Percentiles rank a stretch among this genome's conserved stretches.
Evolutionary conservation across 192 early-diverging fungal species (phyloP).

Genomic region (Spizellomyces sp.): DNA sequence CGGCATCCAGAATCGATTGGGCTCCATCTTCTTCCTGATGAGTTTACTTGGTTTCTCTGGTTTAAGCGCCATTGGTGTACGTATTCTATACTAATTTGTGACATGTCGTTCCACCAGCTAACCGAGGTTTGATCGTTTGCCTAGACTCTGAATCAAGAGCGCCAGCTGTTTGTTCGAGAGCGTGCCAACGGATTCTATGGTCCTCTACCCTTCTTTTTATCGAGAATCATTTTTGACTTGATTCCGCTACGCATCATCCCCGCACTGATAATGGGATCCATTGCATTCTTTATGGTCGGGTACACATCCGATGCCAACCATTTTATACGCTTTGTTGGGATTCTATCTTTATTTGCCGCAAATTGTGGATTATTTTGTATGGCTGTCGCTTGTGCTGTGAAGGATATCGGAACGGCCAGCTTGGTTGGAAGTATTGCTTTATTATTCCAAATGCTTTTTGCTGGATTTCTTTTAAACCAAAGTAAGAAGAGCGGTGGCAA

Average conservation of each 20-base stretch:
- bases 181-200: constrained; percentile 54
- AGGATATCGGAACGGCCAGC: constrained; percentile 59
- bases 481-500: constrained; percentile 14
- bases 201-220: constrained; percentile 48
- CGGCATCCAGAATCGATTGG: constrained; percentile 78
- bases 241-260: constrained; percentile 70
- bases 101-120: constrained; percentile 47
- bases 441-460: constrained; percentile 79
- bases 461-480: constrained; percentile 73
- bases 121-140: constrained; percentile 53
- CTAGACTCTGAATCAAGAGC: constrained; percentile 40
- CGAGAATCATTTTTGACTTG: constrained; percentile 64
- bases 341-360: constrained; percentile 67
- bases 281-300: constrained; percentile 75
- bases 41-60: constrained; percentile 71
- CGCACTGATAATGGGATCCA: constrained; percentile 61
- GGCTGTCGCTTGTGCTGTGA: constrained; percentile 57
- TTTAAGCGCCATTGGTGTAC: constrained; percentile 62
- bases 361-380: constrained; percentile 65
- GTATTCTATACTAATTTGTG: constrained; percentile 46
- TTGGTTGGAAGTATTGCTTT: constrained; percentile 65
- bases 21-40: constrained; percentile 69
- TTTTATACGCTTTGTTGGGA: constrained; percentile 62
- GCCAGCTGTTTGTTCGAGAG: constrained; percentile 50
- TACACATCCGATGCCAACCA: constrained; percentile 45